Evolutionary conservation across 2,329 filamentous ascomycete species (phyloP), one percentile per base, ranked within the genome.

Genomic region (Pyrenophora seminiperda): DNA sequence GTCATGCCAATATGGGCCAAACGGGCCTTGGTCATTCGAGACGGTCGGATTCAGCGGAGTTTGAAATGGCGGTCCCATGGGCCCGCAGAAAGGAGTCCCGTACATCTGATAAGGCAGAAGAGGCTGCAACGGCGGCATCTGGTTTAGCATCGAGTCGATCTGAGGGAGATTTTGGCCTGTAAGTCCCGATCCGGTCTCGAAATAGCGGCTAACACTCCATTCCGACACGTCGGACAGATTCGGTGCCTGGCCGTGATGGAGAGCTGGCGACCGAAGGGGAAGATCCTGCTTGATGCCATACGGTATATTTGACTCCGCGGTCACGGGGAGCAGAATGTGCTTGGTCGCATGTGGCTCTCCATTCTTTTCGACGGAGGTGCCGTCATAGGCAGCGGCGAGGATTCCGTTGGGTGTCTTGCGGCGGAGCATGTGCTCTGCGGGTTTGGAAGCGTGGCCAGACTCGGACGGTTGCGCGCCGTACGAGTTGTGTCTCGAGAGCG

Each of bases 341-440:
- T 97, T 97, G 38, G 85, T 78, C 1, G 90, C 87, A 30, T 89
- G 90, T 5, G 88, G 87, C 30, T 89, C 88, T 29, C 86, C 84
- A 7, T 82, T 84, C 62, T 87, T 84, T 66, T 91, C 88, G 17
- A 86, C 81, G 1, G 87, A 85, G 4, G 89, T 90, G 24, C 89
- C 91, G 79, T 97, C 92, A 67, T 96, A 97, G 9, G 91, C 91
- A 45, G 90, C 91, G 58, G 93, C 88, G 54, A 97, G 82, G 30
- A 91, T 96, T n/a, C 93, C 94, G 66, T 87, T 93, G 4, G 93
- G 94, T 7, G 93, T 97, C 74, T 97, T 97, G 59, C 93, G 85
- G 59, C 93, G 85, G 48, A 97, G 79, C 62, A 90, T 89, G 72
- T 96, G 86, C 71, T 96, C 91, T 45, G 72, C 71, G 9, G 70